Evolutionary conservation across 257 asterid species (phyloP).

Genomic region (Linderniella brevidens): DNA sequence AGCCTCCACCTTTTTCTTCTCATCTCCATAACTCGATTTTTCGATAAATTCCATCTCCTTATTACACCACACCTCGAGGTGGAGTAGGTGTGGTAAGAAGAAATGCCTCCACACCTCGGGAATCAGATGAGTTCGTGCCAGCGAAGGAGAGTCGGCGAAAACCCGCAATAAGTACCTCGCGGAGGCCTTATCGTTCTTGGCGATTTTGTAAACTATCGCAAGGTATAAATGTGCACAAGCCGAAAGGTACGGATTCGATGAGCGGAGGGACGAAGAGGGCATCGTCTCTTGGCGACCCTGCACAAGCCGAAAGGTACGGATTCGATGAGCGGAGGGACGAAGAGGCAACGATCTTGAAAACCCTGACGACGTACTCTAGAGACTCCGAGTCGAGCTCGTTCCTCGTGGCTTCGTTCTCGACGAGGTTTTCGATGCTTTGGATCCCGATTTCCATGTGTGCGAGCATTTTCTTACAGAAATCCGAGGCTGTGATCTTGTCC

Average conservation of each 20-base stretch:
- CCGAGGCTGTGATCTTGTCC: conserved; percentile 12
- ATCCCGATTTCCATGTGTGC: conserved; percentile 34
- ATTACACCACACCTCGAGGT: conserved; percentile 59
- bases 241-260: conserved; percentile 18
- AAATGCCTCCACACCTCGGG: conserved; percentile 74
- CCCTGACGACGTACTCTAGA: conserved; percentile 28
- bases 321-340: conserved; percentile 2
- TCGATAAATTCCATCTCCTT: conserved; percentile 35
- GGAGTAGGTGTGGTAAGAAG: conserved; percentile 80
- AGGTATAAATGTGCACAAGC: conserved; percentile 62
- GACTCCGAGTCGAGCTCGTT: conserved; percentile 28
- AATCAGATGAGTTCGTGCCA: conserved; percentile 55
- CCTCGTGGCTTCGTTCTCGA: conserved; percentile 15
- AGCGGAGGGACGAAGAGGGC: conserved; percentile 17
- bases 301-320: conserved; percentile 45
- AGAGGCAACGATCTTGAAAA: conserved; percentile 28
- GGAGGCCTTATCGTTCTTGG: conserved; percentile 35
- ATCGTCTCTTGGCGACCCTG: conserved; percentile 22
- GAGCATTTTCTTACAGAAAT: conserved; percentile 13
- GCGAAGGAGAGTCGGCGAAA: conserved; percentile 40
- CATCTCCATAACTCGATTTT: conserved; percentile 14
- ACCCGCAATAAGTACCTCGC: conserved; percentile 50
- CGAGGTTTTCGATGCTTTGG: conserved; percentile 34
- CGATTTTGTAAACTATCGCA: conserved; percentile 42
- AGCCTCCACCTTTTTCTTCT: conserved; percentile 23